Base-by-base conservation (phyloP, 805 yeast genomes). In the Hagleromyces aurorensis region DNA sequence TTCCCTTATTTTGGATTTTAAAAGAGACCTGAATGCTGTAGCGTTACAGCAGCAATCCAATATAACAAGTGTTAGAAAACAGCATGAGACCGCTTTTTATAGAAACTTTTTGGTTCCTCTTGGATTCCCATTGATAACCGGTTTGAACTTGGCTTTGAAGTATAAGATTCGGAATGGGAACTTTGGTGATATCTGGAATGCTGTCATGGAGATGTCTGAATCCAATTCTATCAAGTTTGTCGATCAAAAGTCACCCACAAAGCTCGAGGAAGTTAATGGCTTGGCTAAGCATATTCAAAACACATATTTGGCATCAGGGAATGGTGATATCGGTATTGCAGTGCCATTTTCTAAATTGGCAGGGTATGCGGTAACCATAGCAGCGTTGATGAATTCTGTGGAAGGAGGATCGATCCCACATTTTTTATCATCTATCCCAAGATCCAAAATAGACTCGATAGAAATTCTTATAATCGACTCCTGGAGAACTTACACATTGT, bases 91-190 rank as follows among this genome's bases (percentile, higher is more conserved):
- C 10, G 87, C 94, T 0, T 62, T 81, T 7, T 77, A 81, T 53
- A 68, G 91, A 39, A 78, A 85, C 29, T 73, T 74, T 25, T 75
- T 79, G 41, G 72, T 81, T 18, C 91, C 87, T 13, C 75, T 72
- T 48, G 82, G 84, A 4, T 51, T 71, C 35, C 78, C 82, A 1
- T 62, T 86, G 33, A 64, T 78, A 13, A 69, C 81, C 2, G 93
- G 93, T 0, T 57, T 82, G 32, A 72, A 73, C 25, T 68, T 86
- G 14, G 66, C 83, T 23, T 64, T 69, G 15, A 75, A 72, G 19
- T 80, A 78, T 50, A 70, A 69, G 39, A 49, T 79, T 13, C 64
- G 94, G 43, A 78, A 81, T 50, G 95, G 95, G 3, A 76, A 72
- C 41, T 50, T 84, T 34, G 67, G 70, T 38, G 95, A 84, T 58